phyloP scores from a whole-genome alignment of 2,329 filamentous ascomycete species.

The Verticillium klebahnii region DNA sequence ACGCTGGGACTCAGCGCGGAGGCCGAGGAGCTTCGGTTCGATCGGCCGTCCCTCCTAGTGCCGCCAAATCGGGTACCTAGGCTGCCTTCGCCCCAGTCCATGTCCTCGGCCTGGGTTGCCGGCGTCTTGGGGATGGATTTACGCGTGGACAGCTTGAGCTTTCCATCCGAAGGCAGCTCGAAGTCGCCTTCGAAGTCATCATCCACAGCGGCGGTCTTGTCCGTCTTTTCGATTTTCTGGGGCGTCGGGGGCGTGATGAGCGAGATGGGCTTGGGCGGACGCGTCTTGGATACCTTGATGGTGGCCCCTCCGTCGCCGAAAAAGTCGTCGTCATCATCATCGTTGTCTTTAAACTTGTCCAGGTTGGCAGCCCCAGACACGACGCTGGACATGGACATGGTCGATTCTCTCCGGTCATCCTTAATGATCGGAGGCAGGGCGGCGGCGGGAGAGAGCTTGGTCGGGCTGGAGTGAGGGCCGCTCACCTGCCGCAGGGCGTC shows the following conservation, averaged over 20 bases:
- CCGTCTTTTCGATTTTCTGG: constrained; percentile 33
- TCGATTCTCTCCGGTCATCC: constrained; percentile 23
- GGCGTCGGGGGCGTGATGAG: constrained; percentile 54
- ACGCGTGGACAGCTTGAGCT: constrained; percentile 59
- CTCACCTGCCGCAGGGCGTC: constrained; percentile 66
- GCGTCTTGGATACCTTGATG: constrained; percentile 62
- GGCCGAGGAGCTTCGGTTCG: constrained; percentile 77
- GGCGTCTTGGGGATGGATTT: constrained; percentile 61
- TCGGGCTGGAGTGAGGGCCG: constrained; percentile 48
- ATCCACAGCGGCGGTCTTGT: constrained; percentile 28
- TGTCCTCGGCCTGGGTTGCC: constrained; percentile 62
- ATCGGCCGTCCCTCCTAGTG: constrained; percentile 73
- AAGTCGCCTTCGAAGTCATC: constrained; percentile 72
- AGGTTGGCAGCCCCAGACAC: constrained; percentile 49
- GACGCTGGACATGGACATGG: constrained; percentile 24
- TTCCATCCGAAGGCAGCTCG: constrained; percentile 63
- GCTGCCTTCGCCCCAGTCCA: constrained; percentile 93
- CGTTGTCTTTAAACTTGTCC: constrained; percentile 59
- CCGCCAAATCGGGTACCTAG: constrained; percentile 87
- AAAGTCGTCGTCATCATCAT: constrained; percentile 57
- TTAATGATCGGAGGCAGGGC: constrained; percentile 24
- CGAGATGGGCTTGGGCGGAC: constrained; percentile 44
- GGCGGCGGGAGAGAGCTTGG: constrained; percentile 24
- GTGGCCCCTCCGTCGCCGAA: constrained; percentile 61
- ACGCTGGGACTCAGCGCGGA: constrained; percentile 90